Base-by-base conservation (phyloP, 139 green algal genomes). In the Coelastrella sp. region DNA sequence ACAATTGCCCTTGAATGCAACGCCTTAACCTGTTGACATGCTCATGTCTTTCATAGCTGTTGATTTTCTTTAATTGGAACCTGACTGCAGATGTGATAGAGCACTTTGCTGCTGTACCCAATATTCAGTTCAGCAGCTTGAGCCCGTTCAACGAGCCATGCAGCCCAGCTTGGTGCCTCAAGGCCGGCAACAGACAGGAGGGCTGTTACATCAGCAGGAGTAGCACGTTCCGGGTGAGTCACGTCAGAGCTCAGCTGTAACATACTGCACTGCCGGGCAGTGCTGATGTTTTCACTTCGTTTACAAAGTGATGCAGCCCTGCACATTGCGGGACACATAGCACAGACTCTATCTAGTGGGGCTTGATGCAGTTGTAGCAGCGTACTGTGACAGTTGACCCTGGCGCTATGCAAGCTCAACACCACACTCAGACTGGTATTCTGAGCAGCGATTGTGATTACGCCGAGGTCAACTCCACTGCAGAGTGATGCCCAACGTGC, bases 71-170 rank as follows among this genome's bases (percentile, higher is more conserved):
- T 11, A 21, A 11, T 66, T 9, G 8, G 17, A 5, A 9, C 40
- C 27, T 40, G 38, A 6, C 13, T 59, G 75, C 75, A 82, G 75
- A 82, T 9, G 75, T 69, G 0, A n/a, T 82, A 35, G 6, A 51
- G 19, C 75, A 82, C 75, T 82, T 82, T 50, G 15, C 66, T 9
- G 2, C 8, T 3, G 35, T 11, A 3, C 53, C 53, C 25, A 53
- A 53, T 53, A 82, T 82, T 38, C 4, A 5, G 17, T 66, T 82
- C 25, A 23, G 27, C 30, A 71, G 53, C 6, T 38, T 82, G 51
- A 59, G 35, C 53, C 75, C 75, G 3, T 82, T 82, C 53, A 82
- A 82, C 17, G 75, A 82, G 35, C 75, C 75, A 5, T 19, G 27
- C 23, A 71, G 53, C n/a, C 53, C 53, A 34, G 75, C 75, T 3